Evolutionary conservation across 768 basidiomycete genomes (phyloP).

Genomic region (Rhodocollybia butyracea): DNA sequence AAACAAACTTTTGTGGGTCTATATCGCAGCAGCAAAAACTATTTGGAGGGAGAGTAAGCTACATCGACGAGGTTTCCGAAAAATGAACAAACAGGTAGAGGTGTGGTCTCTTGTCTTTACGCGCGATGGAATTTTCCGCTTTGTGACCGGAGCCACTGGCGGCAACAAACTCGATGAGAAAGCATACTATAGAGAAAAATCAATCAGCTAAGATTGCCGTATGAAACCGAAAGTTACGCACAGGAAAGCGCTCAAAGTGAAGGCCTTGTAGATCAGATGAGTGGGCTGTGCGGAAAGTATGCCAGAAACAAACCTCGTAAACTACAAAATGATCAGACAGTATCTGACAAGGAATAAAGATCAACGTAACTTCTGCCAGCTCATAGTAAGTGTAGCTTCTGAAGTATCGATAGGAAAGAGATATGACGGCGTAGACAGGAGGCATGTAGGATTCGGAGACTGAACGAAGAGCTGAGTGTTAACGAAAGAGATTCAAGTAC

Average conservation of each 20-base stretch:
- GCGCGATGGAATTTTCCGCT: constrained; percentile 62
- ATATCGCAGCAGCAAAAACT: constrained; percentile 83
- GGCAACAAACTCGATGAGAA: constrained; percentile 85
- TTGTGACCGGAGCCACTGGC: constrained; percentile 61
- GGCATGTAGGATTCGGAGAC: constrained; percentile 85
- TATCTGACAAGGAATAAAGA: not conserved
- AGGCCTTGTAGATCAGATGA: constrained; percentile 43
- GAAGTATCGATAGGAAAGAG: constrained; percentile 82
- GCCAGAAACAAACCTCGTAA: constrained; percentile 53
- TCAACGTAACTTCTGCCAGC: constrained; percentile 42
- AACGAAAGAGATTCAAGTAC: constrained; percentile 9
- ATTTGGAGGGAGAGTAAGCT: not conserved
- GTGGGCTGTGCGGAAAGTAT: not conserved
- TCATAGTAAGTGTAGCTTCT: constrained; percentile 68
- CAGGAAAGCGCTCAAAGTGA: constrained; percentile 87
- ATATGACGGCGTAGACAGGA: constrained; percentile 74
- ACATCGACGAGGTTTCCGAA: not conserved
- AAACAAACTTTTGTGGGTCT: constrained; percentile 67
- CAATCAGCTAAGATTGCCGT: not conserved
- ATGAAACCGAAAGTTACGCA: constrained; percentile 29
- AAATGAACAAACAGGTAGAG: constrained; percentile 49
- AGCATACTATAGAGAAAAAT: constrained; percentile 44
- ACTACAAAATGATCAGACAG: constrained; percentile 38
- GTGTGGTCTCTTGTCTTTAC: constrained; percentile 81
- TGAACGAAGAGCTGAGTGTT: constrained; percentile 20